A percentile compares a stretch with the other conserved stretches of the same genome.
phyloP scores from a whole-genome alignment of 73 alveolate species.

The Blepharisma stoltei region DNA sequence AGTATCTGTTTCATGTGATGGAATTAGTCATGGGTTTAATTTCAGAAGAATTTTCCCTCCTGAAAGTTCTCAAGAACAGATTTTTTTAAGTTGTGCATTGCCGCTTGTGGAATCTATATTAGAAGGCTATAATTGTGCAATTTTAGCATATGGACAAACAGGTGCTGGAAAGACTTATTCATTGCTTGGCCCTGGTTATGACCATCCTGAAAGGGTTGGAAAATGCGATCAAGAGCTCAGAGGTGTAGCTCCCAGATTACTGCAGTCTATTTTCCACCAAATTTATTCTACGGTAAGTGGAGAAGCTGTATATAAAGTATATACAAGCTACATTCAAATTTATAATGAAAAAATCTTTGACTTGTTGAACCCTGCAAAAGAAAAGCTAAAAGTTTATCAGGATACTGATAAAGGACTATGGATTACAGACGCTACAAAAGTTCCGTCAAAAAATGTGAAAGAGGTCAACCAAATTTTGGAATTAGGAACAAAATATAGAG shows the following conservation, averaged over 20 bases:
- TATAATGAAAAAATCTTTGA: conserved; percentile 92
- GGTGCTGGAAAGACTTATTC: conserved; percentile 55
- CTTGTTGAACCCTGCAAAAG: conserved; percentile 44
- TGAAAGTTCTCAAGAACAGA: conserved; percentile 31
- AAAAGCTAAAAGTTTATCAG: conserved; percentile 35
- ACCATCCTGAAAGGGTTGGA: conserved; percentile 5
- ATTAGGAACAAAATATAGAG: conserved; percentile 61
- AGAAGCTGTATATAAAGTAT: conserved; percentile 62
- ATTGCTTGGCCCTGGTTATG: conserved; percentile 37
- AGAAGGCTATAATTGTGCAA: conserved; percentile 38
- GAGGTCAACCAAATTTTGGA: conserved; percentile 56
- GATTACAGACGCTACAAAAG: conserved; percentile 35
- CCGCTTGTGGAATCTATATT: conserved; percentile 31
- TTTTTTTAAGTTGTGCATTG: not conserved
- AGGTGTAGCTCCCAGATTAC: conserved; percentile 87
- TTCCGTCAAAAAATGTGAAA: conserved; percentile 39
- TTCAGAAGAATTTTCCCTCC: conserved; percentile 15
- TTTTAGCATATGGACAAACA: conserved; percentile 50
- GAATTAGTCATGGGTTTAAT: not conserved
- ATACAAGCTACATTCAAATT: conserved; percentile 79
- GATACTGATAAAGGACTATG: conserved; percentile 37
- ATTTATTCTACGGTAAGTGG: conserved; percentile 50
- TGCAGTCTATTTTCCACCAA: conserved; percentile 76
- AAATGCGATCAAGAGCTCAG: conserved; percentile 27
- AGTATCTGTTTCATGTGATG: not conserved